Conservation (phyloP, 495 filamentous ascomycete genomes). For the Aspergillus funiculosus region DNA sequence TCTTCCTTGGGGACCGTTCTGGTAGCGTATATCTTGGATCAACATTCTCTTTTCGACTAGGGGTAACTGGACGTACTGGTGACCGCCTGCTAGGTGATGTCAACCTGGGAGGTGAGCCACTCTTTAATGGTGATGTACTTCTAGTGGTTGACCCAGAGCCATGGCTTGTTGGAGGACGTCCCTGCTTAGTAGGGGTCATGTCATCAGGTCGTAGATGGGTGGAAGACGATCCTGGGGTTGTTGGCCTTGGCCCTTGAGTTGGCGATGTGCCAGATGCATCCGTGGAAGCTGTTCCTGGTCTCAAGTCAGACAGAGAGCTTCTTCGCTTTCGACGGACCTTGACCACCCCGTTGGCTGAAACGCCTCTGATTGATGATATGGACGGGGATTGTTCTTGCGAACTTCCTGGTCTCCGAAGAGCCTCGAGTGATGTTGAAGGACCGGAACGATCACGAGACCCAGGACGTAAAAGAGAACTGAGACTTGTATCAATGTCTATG, state of each 20-base stretch:
- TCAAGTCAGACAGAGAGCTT: conserved; percentile 87
- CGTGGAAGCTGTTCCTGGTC: conserved; percentile 49
- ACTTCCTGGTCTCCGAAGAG: conserved; percentile 43
- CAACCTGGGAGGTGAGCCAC: conserved; percentile 27
- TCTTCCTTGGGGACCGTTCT: conserved; percentile 33
- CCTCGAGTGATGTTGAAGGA: conserved; percentile 37
- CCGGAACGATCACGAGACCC: conserved; percentile 61
- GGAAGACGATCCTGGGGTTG: conserved; percentile 30
- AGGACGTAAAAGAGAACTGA: conserved; percentile 50
- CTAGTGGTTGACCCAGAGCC: conserved; percentile 28
- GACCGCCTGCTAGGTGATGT: conserved; percentile 37
- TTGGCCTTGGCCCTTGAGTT: conserved; percentile 30
- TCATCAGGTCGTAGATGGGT: conserved; percentile 25
- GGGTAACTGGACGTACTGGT: conserved; percentile 39
- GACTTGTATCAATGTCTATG: conserved; percentile 61
- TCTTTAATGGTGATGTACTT: conserved; percentile 30
- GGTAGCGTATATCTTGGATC: conserved; percentile 31
- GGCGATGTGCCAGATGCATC: conserved; percentile 34
- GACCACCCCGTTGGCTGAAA: conserved; percentile 36
- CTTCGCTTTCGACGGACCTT: conserved; percentile 68
- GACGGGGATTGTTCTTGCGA: conserved; percentile 38
- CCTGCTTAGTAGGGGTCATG: conserved; percentile 31
- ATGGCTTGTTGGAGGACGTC: conserved; percentile 33
- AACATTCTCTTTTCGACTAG: conserved; percentile 54
- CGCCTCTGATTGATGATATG: conserved; percentile 32